Percentiles rank a stretch among this genome's conserved stretches.
These are phyloP conservation scores for Tuber calosporum DNA, from an alignment of 495 filamentous ascomycete genomes.

Conservation along the genomic window DNA sequence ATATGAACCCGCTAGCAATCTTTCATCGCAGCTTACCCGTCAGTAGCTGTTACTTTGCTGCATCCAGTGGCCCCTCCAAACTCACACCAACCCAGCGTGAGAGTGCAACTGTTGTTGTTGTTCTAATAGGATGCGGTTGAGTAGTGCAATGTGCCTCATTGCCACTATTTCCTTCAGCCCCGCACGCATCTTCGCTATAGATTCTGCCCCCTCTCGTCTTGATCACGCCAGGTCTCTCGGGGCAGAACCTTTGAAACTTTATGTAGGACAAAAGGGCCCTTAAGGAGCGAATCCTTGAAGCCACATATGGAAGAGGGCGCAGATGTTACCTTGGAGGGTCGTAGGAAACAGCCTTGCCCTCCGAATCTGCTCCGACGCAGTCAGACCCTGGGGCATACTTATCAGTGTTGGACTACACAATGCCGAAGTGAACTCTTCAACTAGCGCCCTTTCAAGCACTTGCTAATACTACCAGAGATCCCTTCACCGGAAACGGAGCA, in stretches of 20 bases:
- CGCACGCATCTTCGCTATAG: constrained; percentile 75
- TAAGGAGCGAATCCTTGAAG: constrained; percentile 62
- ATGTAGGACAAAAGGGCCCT: constrained; percentile 60
- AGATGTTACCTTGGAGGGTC: constrained; percentile 82
- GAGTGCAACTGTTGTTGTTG: constrained; percentile 69
- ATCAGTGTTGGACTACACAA: constrained; percentile 91
- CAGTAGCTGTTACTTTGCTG: constrained; percentile 86
- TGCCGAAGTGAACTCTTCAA: constrained; percentile 54
- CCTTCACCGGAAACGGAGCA: constrained; percentile 77
- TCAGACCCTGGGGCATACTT: constrained; percentile 82
- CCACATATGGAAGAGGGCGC: constrained; percentile 81
- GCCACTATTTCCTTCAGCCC: constrained; percentile 74
- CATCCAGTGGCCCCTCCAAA: constrained; percentile 69
- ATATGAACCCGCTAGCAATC: constrained; percentile 1
- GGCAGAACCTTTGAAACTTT: constrained; percentile 84
- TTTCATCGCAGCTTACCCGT: constrained; percentile 8
- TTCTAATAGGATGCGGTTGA: constrained; percentile 82
- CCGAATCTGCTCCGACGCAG: constrained; percentile 71
- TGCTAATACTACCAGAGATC: constrained; percentile 50
- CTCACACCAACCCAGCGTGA: constrained; percentile 56
- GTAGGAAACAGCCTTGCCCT: constrained; percentile 80
- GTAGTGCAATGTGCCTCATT: constrained; percentile 84
- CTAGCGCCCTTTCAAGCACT: neutral
- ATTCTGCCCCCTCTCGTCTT: constrained; percentile 70
- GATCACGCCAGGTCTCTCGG: constrained; percentile 70